Conservation (phyloP, 129 eudicot species). For the Flaveria trinervia region DNA sequence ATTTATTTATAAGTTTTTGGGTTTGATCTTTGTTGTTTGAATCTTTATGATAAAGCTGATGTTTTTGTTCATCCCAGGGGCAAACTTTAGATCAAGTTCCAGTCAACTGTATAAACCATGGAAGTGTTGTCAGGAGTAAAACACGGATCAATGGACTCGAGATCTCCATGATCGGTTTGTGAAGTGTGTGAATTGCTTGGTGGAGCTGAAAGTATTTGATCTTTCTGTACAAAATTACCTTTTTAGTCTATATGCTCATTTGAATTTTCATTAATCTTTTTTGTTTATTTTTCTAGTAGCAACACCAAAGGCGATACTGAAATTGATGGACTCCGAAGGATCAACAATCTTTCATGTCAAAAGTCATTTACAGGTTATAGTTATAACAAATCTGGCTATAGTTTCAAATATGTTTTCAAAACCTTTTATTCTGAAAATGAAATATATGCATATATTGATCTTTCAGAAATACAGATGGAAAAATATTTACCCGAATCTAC, state of each 20-base stretch:
- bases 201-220: constrained; percentile 82
- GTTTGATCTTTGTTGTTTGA: background rate
- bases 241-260: background rate
- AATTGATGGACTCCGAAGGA: constrained; percentile 81
- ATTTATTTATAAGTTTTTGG: background rate
- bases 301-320: constrained; percentile 87
- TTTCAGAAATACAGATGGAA: constrained; percentile 81
- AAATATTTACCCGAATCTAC: constrained; percentile 37
- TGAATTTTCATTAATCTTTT: background rate
- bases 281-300: constrained; percentile 53
- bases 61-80: constrained; percentile 15
- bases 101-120: constrained; percentile 35
- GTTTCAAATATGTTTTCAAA: constrained; percentile 2
- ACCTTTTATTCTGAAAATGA: background rate
- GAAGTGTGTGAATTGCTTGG: constrained; percentile 82
- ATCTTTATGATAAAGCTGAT: constrained; percentile 22
- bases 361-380: constrained; percentile 85
- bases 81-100: constrained; percentile 37
- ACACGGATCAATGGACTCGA: constrained; percentile 86
- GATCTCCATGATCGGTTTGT: constrained; percentile 95
- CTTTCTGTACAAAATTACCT: background rate
- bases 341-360: constrained; percentile 90
- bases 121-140: constrained; percentile 50
- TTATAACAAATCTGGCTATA: background rate
- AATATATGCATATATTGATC: background rate